Conservation (phyloP, 2,329 filamentous ascomycete genomes). For the Amphichorda felina region DNA sequence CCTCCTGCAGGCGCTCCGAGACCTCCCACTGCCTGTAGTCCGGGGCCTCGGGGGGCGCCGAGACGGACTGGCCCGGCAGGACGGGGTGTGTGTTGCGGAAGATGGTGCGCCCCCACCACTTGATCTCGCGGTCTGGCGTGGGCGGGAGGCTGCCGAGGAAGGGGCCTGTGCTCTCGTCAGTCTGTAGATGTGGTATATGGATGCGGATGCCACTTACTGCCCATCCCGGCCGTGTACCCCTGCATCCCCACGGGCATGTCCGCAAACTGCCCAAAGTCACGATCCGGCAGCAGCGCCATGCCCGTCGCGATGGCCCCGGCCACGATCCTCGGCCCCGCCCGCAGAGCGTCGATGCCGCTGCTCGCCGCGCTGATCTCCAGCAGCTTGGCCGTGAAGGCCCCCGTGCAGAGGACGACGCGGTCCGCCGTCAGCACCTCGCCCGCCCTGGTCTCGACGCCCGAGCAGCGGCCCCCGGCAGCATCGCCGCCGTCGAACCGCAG, state of each 20-base stretch:
- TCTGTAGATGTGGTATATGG: too few relatives aligned
- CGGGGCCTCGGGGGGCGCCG: conserved; percentile 38
- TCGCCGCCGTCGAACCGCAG: conserved; percentile 33
- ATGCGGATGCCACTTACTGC: too few relatives aligned
- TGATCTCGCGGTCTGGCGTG: conserved; percentile 35
- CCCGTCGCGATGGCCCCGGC: conserved; percentile 49
- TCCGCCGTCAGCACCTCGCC: conserved; percentile 34
- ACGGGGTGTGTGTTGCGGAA: conserved; percentile 44
- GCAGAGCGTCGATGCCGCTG: conserved; percentile 33
- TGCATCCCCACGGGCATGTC: conserved; percentile 37
- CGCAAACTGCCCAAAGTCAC: conserved; percentile 29
- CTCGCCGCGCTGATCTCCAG: conserved; percentile 36
- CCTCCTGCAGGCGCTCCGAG: conserved; percentile 38
- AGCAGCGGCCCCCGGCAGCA: conserved; percentile 23
- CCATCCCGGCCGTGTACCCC: conserved; percentile 22
- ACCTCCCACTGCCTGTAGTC: conserved; percentile 57
- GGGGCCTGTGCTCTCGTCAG: conserved; percentile 36
- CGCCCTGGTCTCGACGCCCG: conserved; percentile 33
- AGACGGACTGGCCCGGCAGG: conserved; percentile 39
- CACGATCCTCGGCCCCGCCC: conserved; percentile 39
- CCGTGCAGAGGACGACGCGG: conserved; percentile 40
- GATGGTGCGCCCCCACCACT: conserved; percentile 51
- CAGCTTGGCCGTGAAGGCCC: conserved; percentile 45
- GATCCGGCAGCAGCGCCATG: conserved; percentile 38
- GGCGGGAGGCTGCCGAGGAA: conserved; percentile 48